phyloP scores from a whole-genome alignment of 305 asterid genomes.

The Plantago coronopus region DNA sequence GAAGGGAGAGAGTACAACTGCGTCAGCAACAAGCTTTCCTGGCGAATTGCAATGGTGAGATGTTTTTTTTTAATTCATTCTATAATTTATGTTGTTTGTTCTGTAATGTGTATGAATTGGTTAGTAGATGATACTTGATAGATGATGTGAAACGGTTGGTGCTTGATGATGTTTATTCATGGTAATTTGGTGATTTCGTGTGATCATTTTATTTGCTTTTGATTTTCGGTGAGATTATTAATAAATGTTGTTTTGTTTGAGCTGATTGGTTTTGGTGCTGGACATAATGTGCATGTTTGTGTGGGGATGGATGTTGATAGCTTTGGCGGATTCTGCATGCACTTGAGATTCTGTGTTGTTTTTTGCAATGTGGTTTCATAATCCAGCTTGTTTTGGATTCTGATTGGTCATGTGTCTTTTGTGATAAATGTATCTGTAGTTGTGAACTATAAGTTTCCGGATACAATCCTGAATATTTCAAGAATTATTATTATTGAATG shows the following conservation, averaged over 20 bases:
- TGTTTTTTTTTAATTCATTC: too few relatives aligned
- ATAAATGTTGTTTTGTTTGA: neutral
- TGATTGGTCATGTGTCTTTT: neutral
- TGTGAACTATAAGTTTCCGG: too few relatives aligned
- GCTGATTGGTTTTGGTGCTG: neutral
- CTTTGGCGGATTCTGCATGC: constrained; percentile 8
- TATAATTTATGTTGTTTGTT: too few relatives aligned
- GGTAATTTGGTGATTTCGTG: neutral
- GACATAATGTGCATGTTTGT: constrained; percentile 6
- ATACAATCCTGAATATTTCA: too few relatives aligned
- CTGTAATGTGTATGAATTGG: too few relatives aligned
- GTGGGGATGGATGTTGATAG: neutral
- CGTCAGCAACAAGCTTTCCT: too few relatives aligned
- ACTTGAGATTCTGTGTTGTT: neutral
- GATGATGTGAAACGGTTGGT: too few relatives aligned
- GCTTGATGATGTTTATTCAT: neutral
- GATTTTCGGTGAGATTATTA: neutral
- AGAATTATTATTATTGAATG: too few relatives aligned
- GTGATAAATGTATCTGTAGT: neutral
- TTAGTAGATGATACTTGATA: too few relatives aligned
- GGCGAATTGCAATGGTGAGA: too few relatives aligned
- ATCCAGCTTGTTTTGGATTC: neutral
- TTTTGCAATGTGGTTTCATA: neutral
- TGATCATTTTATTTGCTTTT: neutral
- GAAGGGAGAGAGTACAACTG: too few relatives aligned